Evolutionary conservation across 2,329 filamentous ascomycete species (phyloP).

Genomic region (Sclerotiophoma versabilis): DNA sequence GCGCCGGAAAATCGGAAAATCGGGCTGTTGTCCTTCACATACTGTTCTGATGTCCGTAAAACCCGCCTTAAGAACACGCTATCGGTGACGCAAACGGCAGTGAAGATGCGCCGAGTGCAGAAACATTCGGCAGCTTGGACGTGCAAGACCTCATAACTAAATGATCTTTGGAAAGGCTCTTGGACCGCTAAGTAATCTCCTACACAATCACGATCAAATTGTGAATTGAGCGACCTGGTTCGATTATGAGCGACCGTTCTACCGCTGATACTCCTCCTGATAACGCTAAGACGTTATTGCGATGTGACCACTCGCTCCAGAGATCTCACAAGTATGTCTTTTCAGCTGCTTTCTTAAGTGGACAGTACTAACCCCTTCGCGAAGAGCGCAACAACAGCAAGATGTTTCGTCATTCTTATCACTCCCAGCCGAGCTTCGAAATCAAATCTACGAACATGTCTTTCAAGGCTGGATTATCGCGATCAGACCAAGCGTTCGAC

Average conservation of each 20-base stretch:
- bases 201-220: neutral
- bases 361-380: neutral
- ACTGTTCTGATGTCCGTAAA: neutral
- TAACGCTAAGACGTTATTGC: neutral
- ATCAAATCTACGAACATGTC: slow-evolving; percentile 2
- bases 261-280: too few relatives aligned
- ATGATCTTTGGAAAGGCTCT: neutral
- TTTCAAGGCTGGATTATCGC: slow-evolving; percentile 5
- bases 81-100: neutral
- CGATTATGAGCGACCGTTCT: neutral
- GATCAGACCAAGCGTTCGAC: neutral
- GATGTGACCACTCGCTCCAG: neutral
- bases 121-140: neutral
- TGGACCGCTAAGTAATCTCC: neutral
- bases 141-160: neutral
- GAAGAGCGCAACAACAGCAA: neutral
- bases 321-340: neutral
- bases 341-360: neutral
- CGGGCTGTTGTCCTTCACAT: neutral
- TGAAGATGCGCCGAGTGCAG: neutral
- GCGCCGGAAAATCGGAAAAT: too few relatives aligned
- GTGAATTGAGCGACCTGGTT: neutral
- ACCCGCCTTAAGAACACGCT: neutral
- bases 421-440: slow-evolving; percentile 7
- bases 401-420: neutral